Percentiles rank a stretch among this genome's conserved stretches.
Conservation (phyloP, 1,284 basidiomycete species). For the Naganishia liquefaciens region DNA sequence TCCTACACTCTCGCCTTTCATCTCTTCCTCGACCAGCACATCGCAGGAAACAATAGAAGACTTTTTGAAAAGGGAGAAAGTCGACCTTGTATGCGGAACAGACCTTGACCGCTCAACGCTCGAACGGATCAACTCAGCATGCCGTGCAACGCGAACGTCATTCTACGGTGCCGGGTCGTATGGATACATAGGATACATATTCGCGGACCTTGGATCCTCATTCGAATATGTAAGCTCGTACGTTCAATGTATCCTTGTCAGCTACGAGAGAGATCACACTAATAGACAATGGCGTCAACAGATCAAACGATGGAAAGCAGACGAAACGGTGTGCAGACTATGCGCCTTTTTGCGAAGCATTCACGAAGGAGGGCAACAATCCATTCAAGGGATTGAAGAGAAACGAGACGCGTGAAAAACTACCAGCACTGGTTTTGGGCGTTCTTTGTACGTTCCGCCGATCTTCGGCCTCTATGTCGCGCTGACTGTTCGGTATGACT, state of each 20-base stretch:
- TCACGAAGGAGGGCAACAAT: conserved; percentile 57
- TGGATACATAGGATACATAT: conserved; percentile 90
- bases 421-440: conserved; percentile 69
- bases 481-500: background rate
- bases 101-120: conserved; percentile 57
- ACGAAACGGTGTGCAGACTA: conserved; percentile 53
- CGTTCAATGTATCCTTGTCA: conserved; percentile 45
- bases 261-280: background rate
- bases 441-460: conserved; percentile 64
- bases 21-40: conserved; percentile 27
- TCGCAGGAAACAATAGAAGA: conserved; percentile 57
- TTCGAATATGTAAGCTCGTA: conserved; percentile 83
- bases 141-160: conserved; percentile 68
- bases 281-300: background rate
- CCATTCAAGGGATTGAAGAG: conserved; percentile 70
- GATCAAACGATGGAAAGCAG: background rate
- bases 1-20: conserved; percentile 55
- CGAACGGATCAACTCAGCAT: conserved; percentile 74
- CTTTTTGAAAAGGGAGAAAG: conserved; percentile 60
- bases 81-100: conserved; percentile 81
- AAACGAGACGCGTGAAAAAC: conserved; percentile 73
- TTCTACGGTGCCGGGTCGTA: conserved; percentile 88
- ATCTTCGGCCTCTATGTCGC: background rate
- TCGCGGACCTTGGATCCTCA: conserved; percentile 76
- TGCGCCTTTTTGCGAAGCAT: conserved; percentile 64